Base-by-base conservation (phyloP, 371 early-diverging fungal species). In the Capillidium heterosporum region DNA sequence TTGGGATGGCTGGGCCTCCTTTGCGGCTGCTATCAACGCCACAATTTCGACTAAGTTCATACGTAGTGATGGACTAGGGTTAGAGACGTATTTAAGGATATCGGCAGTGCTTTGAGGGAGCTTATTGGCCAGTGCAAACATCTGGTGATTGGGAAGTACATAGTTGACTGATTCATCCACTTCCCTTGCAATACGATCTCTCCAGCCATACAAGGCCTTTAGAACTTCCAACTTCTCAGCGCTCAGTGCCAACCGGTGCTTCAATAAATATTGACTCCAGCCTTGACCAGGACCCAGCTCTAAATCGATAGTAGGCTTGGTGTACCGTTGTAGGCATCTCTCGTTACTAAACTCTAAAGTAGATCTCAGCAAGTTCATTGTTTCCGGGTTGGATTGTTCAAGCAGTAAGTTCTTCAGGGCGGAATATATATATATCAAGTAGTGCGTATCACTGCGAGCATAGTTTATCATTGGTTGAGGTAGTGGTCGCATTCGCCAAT, bases 401-500 rank as follows among this genome's bases (percentile, higher is more conserved):
- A 86, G 42, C 4, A 95, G 67, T 49, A 89, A 88, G 58, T 85
- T 85, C 26, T 89, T 82, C 77, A 98, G 79, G 21, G 79, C 67
- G 67, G 95, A 95, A 65, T 80, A 96, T 46, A 98, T 85, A 65
- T 89, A 89, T 24, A 94, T 71, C 28, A 98, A 74, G 61, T 85
- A 98, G 61, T 96, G 97, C 8, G 98, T 96, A 71, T 98, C 98
- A 1, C 81, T 71, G 19, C 91, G 80, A 7, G 98, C 98, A 66
- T 98, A 98, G 27, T 68, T 66, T 48, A 91, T 35, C 95, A 98
- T 92, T 60, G 93, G 93, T 21, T 66, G 65, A 0, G 95, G 85
- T 26, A 96, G 60, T 0, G 98, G 98, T 17, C 94, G 83, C 51
- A 94, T 84, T 58, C 97, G 73, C 98, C 98, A 98, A 68, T 98